Evolutionary conservation across 1,284 basidiomycete species (phyloP), one percentile per base, ranked within the genome.

Genomic region (Fomes fomentarius): DNA sequence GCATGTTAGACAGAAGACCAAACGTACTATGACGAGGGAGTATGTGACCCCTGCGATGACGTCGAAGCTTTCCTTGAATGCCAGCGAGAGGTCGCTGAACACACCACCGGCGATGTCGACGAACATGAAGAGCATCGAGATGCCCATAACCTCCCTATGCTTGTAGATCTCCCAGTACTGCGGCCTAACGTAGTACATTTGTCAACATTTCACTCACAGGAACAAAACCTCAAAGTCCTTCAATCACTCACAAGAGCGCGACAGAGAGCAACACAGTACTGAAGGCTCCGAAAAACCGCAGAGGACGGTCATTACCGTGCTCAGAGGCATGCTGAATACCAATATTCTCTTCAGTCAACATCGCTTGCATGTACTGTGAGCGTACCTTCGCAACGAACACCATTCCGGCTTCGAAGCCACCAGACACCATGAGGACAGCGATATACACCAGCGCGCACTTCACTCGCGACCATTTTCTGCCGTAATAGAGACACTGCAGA

Each of bases 31-130:
- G 26, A 89, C 83, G 26, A 83, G 66, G 2, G 78, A 72, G 61
- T 87, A 91, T 37, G 80, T 75, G n/a, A 89, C 75, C 10, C 79
- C 82, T 0, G 87, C 89, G 31, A 89, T 74, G 17, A 79, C 69
- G 67, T 93, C 88, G 60, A 93, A 85, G 7, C 78, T 64, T 7
- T 71, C 65, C 62, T 88, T 84, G 75, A 93, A 93, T 19, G 78
- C 81, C 31, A 93, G 76, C 22, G 88, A 90, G 9, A 91, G 71
- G 58, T 84, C 77, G 43, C 78, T 83, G 70, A 92, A 92, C 10
- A 93, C 69, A 4, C 87, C 91, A 28, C 91, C 91, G 15, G 83
- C 65, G 48, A 85, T 80, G 67, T 94, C 91, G 47, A 93, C 76
- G 1, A 73, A 61, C 75, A 93, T 87, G 72, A 93, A 93, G 3